These are phyloP conservation scores for Phytophthora cryptogea DNA, from an alignment of 352 stramenopile genomes.

Conservation along the genomic window DNA sequence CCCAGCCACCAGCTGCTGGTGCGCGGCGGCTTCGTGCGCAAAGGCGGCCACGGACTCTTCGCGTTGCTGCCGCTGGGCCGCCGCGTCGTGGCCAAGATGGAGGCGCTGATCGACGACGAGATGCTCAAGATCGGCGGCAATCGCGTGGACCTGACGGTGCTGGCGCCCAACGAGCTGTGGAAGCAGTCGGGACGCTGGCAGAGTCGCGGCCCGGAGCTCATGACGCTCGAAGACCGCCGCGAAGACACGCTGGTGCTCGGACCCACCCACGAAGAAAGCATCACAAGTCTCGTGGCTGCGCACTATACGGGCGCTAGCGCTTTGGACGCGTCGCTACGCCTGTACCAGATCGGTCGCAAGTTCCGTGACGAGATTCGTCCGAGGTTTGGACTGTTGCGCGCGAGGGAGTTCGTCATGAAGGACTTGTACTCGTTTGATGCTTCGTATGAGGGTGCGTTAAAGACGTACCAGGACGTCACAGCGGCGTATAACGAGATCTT, in stretches of 20 bases:
- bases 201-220: slow-evolving; percentile 79
- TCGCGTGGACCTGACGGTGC: slow-evolving; percentile 80
- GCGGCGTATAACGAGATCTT: slow-evolving; percentile 82
- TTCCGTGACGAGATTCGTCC: slow-evolving; percentile 90
- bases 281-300: slow-evolving; percentile 78
- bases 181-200: slow-evolving; percentile 85
- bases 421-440: slow-evolving; percentile 92
- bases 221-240: slow-evolving; percentile 78
- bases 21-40: slow-evolving; percentile 86
- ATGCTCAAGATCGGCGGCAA: slow-evolving; percentile 83
- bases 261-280: slow-evolving; percentile 86
- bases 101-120: slow-evolving; percentile 81
- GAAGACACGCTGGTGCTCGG: slow-evolving; percentile 70
- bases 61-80: slow-evolving; percentile 77
- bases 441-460: slow-evolving; percentile 54
- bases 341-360: slow-evolving; percentile 91
- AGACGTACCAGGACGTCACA: slow-evolving; percentile 84
- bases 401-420: slow-evolving; percentile 92
- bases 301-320: slow-evolving; percentile 48
- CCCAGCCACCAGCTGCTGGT: slow-evolving; percentile 86
- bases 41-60: slow-evolving; percentile 83
- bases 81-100: slow-evolving; percentile 77
- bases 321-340: slow-evolving; percentile 52
- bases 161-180: slow-evolving; percentile 83
- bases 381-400: slow-evolving; percentile 81